Conservation (phyloP, 2,329 filamentous ascomycete species). For the Xylariaceae sp. region DNA sequence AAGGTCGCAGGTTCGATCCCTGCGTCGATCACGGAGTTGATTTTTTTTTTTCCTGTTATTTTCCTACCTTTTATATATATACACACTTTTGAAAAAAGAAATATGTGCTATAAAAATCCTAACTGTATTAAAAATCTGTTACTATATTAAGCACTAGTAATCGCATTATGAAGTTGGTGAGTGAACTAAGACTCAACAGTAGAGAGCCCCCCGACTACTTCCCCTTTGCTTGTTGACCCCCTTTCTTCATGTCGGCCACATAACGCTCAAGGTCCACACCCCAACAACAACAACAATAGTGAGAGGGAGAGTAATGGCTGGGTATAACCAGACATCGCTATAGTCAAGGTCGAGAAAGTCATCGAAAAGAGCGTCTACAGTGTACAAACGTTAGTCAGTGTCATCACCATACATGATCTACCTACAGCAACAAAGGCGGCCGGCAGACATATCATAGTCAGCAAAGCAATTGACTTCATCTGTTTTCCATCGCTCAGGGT, state of each 20-base stretch:
- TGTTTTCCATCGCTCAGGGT: neutral
- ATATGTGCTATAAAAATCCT: no score
- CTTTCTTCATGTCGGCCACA: neutral
- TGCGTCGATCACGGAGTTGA: constrained; percentile 26
- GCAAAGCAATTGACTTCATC: neutral
- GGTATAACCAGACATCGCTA: constrained; percentile 1
- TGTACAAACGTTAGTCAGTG: neutral
- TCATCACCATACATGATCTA: neutral
- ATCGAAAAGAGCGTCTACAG: constrained; percentile 1
- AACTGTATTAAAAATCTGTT: no score
- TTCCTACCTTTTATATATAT: no score
- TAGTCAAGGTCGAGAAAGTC: neutral
- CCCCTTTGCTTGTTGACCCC: neutral
- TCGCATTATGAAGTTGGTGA: no score
- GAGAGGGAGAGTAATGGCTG: neutral
- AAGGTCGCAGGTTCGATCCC: constrained; percentile 32
- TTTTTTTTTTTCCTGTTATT: neutral
- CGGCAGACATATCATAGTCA: neutral
- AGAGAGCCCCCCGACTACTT: neutral
- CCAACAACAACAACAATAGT: neutral
- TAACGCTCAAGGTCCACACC: neutral
- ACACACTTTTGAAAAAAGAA: no score
- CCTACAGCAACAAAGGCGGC: constrained; percentile 1
- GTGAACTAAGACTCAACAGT: neutral
- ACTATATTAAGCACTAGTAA: no score